phyloP scores from a whole-genome alignment of 225 moss, liverwort and hornwort species.

The Polytrichum commune region DNA sequence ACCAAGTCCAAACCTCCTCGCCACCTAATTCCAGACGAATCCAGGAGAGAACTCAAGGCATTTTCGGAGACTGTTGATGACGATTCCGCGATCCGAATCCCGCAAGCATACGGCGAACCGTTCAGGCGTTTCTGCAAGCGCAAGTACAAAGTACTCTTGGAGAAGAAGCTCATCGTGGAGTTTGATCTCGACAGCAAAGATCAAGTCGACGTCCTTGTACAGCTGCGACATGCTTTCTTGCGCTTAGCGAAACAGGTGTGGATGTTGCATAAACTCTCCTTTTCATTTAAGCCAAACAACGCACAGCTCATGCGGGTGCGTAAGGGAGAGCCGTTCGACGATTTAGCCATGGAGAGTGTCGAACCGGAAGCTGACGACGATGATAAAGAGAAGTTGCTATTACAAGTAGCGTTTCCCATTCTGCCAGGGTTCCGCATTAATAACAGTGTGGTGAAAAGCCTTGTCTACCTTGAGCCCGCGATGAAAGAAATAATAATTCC shows the following conservation, averaged over 20 bases:
- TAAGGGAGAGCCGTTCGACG: background rate
- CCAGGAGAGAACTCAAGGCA: background rate
- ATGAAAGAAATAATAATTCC: no score
- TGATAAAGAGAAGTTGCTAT: background rate
- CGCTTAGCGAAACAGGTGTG: conserved; percentile 1
- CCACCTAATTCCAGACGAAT: background rate
- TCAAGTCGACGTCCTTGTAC: background rate
- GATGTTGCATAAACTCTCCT: conserved; percentile 1
- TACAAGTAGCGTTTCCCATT: background rate
- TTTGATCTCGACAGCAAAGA: background rate
- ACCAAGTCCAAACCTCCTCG: background rate
- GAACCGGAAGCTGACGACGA: background rate
- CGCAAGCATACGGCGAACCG: background rate
- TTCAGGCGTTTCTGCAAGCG: background rate
- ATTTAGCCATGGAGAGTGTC: background rate
- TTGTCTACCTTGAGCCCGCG: background rate
- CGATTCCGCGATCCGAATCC: background rate
- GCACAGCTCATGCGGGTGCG: background rate
- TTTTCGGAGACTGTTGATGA: background rate
- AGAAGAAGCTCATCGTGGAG: background rate
- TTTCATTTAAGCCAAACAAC: background rate
- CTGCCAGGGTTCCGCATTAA: background rate
- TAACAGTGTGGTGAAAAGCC: background rate
- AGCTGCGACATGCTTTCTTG: background rate
- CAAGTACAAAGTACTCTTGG: background rate